Evolutionary conservation across 352 stramenopile species (phyloP).

Genomic region (Phytophthora europaea): DNA sequence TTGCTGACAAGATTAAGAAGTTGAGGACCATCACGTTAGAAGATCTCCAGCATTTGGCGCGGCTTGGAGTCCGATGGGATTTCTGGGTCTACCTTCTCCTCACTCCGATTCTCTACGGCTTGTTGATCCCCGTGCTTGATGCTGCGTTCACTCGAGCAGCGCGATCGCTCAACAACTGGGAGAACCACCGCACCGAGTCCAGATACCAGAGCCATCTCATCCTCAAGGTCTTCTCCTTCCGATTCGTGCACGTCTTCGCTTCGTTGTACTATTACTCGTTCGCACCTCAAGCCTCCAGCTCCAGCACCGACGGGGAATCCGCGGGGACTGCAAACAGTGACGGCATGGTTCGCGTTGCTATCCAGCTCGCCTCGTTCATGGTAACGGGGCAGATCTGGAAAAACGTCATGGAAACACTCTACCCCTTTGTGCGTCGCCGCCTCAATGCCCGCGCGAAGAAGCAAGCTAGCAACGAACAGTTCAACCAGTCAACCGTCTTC

Average conservation of each 20-base stretch:
- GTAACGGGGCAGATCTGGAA: slow-evolving; percentile 95
- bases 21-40: slow-evolving; percentile 63
- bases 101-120: slow-evolving; percentile 88
- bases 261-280: slow-evolving; percentile 98
- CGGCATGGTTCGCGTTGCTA: slow-evolving; percentile 91
- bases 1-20: slow-evolving; percentile 65
- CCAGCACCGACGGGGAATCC: slow-evolving; percentile 9
- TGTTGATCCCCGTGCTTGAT: slow-evolving; percentile 87
- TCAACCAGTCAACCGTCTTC: slow-evolving; percentile 73
- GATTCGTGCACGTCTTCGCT: slow-evolving; percentile 97
- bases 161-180: slow-evolving; percentile 93
- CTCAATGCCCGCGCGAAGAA: slow-evolving; percentile 64
- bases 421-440: slow-evolving; percentile 73
- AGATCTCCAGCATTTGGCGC: slow-evolving; percentile 58
- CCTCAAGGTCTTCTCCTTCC: slow-evolving; percentile 99
- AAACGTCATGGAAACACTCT: slow-evolving; percentile 92
- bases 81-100: slow-evolving; percentile 91
- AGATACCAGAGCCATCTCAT: slow-evolving; percentile 94
- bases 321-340: slow-evolving; percentile 26
- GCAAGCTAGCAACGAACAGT: slow-evolving; percentile 64
- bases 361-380: slow-evolving; percentile 95
- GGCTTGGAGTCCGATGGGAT: slow-evolving; percentile 74
- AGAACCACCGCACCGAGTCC: slow-evolving; percentile 93
- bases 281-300: slow-evolving; percentile 32
- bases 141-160: slow-evolving; percentile 89